A percentile compares a stretch with the other conserved stretches of the same genome.
Evolutionary conservation across 2,329 filamentous ascomycete species (phyloP).

Genomic region (Fusarium luffae): DNA sequence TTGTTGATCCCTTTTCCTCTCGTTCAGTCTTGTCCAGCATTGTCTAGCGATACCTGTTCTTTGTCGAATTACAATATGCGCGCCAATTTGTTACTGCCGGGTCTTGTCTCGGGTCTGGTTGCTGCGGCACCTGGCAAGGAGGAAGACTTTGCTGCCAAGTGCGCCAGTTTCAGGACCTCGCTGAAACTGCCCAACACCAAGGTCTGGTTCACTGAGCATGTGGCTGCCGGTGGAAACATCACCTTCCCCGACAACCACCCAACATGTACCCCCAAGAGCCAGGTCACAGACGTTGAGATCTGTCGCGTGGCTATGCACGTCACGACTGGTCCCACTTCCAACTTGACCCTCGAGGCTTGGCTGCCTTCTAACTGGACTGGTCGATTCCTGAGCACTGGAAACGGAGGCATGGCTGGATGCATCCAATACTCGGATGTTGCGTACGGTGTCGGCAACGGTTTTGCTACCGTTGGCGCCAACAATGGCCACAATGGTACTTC

Average conservation of each 20-base stretch:
- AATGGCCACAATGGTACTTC: slow-evolving; percentile 49
- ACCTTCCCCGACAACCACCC: slow-evolving; percentile 28
- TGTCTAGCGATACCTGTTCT: neutral
- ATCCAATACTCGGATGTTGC: slow-evolving; percentile 53
- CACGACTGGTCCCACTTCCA: slow-evolving; percentile 26
- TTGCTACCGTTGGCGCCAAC: slow-evolving; percentile 60
- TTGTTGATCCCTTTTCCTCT: neutral
- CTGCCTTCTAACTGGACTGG: slow-evolving; percentile 60
- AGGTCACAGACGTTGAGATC: slow-evolving; percentile 27
- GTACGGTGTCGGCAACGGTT: slow-evolving; percentile 54
- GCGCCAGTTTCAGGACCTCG: slow-evolving; percentile 19
- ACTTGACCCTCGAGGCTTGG: slow-evolving; percentile 56
- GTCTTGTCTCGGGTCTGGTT: slow-evolving; percentile 17
- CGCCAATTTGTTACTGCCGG: slow-evolving; percentile 8
- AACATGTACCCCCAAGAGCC: slow-evolving; percentile 26
- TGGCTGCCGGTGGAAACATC: slow-evolving; percentile 24
- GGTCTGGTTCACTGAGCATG: slow-evolving; percentile 37
- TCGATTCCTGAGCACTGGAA: slow-evolving; percentile 61
- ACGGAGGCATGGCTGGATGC: slow-evolving; percentile 61
- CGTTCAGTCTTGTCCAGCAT: neutral
- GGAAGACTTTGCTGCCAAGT: slow-evolving; percentile 26
- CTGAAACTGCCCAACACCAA: slow-evolving; percentile 32
- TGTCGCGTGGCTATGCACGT: slow-evolving; percentile 36
- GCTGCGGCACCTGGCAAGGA: slow-evolving; percentile 5
- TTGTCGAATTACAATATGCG: slow-evolving; percentile 9